Evolutionary conservation across 2,329 filamentous ascomycete genomes (phyloP).

Genomic region (Malbranchea zuffiana): DNA sequence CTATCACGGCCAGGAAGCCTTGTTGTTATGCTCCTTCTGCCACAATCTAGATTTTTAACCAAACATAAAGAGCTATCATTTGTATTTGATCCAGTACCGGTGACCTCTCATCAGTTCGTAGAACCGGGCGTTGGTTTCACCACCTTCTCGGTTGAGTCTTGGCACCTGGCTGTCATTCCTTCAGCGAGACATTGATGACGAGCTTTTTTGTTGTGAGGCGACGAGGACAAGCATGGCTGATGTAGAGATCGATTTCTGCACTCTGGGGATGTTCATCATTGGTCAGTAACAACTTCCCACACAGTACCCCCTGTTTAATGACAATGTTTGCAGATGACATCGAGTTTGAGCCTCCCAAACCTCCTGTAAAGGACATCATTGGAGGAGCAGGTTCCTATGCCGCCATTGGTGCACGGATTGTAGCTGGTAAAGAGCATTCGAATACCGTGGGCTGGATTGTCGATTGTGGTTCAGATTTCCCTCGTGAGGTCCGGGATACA

Average conservation of each 20-base stretch:
- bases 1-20: no score
- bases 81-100: no score
- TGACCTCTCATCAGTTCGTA: no score
- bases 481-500: slow-evolving; percentile 48
- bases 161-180: no score
- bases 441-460: slow-evolving; percentile 76
- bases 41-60: no score
- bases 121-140: no score
- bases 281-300: slow-evolving; percentile 30
- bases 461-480: slow-evolving; percentile 82
- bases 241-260: slow-evolving; percentile 46
- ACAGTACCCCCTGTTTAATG: background rate
- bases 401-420: slow-evolving; percentile 76
- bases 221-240: background rate
- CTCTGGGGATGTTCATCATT: slow-evolving; percentile 54
- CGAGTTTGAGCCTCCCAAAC: slow-evolving; percentile 61
- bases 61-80: no score
- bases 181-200: background rate
- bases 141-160: background rate
- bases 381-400: slow-evolving; percentile 83
- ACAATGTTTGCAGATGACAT: slow-evolving; percentile 61
- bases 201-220: background rate
- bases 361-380: slow-evolving; percentile 62
- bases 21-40: no score
- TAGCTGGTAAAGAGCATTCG: slow-evolving; percentile 60